Evolutionary conservation across 2,329 filamentous ascomycete genomes (phyloP).

Genomic region (Microascus cirrosus): DNA sequence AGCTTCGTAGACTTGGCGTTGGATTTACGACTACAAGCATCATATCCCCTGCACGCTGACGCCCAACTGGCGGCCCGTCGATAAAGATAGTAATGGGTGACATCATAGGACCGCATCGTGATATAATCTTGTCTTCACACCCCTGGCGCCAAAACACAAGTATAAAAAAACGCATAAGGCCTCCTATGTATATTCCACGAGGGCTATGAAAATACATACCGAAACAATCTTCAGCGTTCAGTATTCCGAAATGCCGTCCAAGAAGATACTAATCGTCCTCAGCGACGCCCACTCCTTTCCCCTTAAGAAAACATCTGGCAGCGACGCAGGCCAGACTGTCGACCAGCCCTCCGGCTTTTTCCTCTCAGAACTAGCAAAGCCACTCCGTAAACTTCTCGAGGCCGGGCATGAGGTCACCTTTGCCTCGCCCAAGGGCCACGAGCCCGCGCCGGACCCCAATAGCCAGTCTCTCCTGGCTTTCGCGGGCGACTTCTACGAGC

Average conservation of each 20-base stretch:
- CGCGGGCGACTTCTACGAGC: not conserved
- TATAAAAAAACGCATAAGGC: not conserved
- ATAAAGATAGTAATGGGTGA: not conserved
- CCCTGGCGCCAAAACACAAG: not conserved
- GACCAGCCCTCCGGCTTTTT: not conserved
- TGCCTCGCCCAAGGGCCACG: not conserved
- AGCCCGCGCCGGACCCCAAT: not conserved
- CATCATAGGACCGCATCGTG: not conserved
- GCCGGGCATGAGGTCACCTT: not conserved
- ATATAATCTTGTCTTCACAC: not conserved
- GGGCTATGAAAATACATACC: not conserved
- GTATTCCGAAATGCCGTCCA: not conserved
- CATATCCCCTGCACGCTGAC: not conserved
- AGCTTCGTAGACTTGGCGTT: no score
- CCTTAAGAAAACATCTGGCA: not conserved
- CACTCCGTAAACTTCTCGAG: not conserved
- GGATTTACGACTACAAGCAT: no score
- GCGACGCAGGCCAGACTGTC: not conserved
- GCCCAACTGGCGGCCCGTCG: not conserved
- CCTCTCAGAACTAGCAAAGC: not conserved
- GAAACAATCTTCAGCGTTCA: not conserved
- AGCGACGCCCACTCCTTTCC: not conserved
- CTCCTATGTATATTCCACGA: not conserved
- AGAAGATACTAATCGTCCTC: not conserved
- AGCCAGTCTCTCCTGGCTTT: not conserved